phyloP scores from a whole-genome alignment of 1,284 basidiomycete genomes.

The Trichosporon inkin region DNA sequence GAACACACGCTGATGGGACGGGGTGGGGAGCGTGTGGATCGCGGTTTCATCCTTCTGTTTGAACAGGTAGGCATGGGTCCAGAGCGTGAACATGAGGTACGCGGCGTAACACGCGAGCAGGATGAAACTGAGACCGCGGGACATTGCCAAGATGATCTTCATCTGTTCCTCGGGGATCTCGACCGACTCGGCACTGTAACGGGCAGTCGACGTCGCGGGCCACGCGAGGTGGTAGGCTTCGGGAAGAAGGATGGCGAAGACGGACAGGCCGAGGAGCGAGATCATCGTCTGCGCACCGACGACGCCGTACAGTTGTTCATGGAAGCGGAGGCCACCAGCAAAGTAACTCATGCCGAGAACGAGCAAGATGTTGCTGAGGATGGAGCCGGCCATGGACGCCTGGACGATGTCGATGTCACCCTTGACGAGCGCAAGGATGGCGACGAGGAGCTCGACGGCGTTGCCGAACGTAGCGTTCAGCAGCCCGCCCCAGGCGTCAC shows the following conservation, averaged over 20 bases:
- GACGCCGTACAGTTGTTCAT: slow-evolving; percentile 61
- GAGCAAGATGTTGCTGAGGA: slow-evolving; percentile 65
- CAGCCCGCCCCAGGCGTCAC: slow-evolving; percentile 52
- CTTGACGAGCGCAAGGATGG: slow-evolving; percentile 76
- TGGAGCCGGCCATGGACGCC: slow-evolving; percentile 60
- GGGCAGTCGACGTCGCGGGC: slow-evolving; percentile 26
- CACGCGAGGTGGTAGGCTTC: slow-evolving; percentile 59
- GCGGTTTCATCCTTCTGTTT: slow-evolving; percentile 35
- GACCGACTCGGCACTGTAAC: slow-evolving; percentile 8
- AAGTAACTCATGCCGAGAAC: slow-evolving; percentile 70
- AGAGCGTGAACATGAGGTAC: slow-evolving; percentile 53
- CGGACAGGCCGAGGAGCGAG: slow-evolving; percentile 70
- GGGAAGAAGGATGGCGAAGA: slow-evolving; percentile 67
- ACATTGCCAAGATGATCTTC: slow-evolving; percentile 49
- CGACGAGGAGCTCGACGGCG: slow-evolving; percentile 54
- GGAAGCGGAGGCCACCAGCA: slow-evolving; percentile 58
- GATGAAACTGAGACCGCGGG: slow-evolving; percentile 56
- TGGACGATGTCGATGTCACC: slow-evolving; percentile 80
- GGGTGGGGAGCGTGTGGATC: slow-evolving; percentile 38
- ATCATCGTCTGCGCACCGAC: slow-evolving; percentile 75
- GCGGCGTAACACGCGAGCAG: slow-evolving; percentile 58
- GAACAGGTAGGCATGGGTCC: slow-evolving; percentile 60
- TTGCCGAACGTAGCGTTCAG: slow-evolving; percentile 53
- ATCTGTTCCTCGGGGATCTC: slow-evolving; percentile 32
- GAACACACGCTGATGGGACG: slow-evolving; percentile 41